Evolutionary conservation across 345 rosid genomes (phyloP), one percentile per base, ranked within the genome.

Genomic region (Acer campestre): DNA sequence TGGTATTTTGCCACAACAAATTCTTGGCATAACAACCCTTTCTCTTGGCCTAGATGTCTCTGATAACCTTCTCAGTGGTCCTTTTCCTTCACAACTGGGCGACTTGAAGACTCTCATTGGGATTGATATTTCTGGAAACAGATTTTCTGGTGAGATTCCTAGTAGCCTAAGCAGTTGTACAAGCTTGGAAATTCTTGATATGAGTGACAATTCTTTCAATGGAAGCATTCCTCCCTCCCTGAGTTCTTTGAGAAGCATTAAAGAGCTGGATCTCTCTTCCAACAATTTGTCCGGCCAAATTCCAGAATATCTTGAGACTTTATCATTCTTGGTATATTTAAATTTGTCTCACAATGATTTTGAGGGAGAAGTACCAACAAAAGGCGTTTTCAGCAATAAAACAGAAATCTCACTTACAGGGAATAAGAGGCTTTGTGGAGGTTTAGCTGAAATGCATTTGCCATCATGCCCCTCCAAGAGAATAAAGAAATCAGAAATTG

Each of bases 1-100:
- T 71, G 77, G 72, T 8, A 27, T 59, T 3, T 55, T 78, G 17
- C 81, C 81, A 10, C 13, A 22, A 7, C 58, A 72, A 25, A 67
- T 55, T 23, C 3, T 27, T 17, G 73, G 18, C 56, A 25, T 64
- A 27, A 27, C 58, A 22, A 27, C 67, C 2, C 14, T 53, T 6
- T 29, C 31, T 2, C 31, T 29, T 29, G 2, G 0, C 2, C 31
- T 29, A 29, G 31, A 29, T 40, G 56, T 78, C 3, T 4, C 49
- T 4, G 10, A 14, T 3, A 78, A 71, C 59, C 65, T 42, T 67
- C 18, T 78, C 29, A 53, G 17, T n/a, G 80, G 80, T 20, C 40
- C 63, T 12, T 25, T 71, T 53, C 72, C 77, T 35, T 44, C 12
- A 40, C 56, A 78, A 56, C 22, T 65, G 16, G 72, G 77, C 14